Evolutionary conservation across 2,329 filamentous ascomycete genomes (phyloP), one percentile per base, ranked within the genome.

Genomic region (Fonsecaea monophora): DNA sequence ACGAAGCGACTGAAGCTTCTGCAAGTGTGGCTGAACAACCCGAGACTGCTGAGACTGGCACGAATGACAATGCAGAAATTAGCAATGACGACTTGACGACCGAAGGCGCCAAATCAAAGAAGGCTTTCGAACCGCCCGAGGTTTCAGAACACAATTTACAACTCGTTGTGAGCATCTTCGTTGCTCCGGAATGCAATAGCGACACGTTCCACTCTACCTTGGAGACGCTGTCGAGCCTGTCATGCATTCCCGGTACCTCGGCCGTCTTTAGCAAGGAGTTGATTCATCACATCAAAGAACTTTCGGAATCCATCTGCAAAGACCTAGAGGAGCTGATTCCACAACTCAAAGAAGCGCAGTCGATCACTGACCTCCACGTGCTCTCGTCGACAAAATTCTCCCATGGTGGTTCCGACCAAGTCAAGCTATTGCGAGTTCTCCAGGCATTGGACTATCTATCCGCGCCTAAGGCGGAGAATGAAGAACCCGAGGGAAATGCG

Each of bases 141-240:
- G 90, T 99, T 62, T 94, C 95, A 4, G 88, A 94, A 35, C 87
- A 93, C 75, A 97, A 98, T 76, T 86, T 99, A 64, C 92, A 91
- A 66, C 84, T 98, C 65, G 93, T 99, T n/a, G 92, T 98, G 73
- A 95, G 95, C 77, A 97, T 99, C 65, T 91, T 99, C 71, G 92
- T 96, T 53, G 94, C 94, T 69, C 90, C 94, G 57, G 95, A 99
- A 78, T 99, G 95, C 80, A 97, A 92, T 75, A 94, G 92, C 70
- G 97, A 97, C 83, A 98, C 95, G 0, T 99, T 99, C 85, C 92
- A 95, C 76, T 96, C 98, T 78, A 98, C 95, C 0, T 86, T 99
- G 62, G 95, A 94, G 15, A 96, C 96, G n/a, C 97, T 99, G 83
- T 98, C 97, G 82, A 97, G 98, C 75, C 85, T 99, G 53, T 98